These are phyloP conservation scores for Aaosphaeria pasadenensis DNA, from an alignment of 2,329 filamentous ascomycete genomes.

Conservation along the genomic window DNA sequence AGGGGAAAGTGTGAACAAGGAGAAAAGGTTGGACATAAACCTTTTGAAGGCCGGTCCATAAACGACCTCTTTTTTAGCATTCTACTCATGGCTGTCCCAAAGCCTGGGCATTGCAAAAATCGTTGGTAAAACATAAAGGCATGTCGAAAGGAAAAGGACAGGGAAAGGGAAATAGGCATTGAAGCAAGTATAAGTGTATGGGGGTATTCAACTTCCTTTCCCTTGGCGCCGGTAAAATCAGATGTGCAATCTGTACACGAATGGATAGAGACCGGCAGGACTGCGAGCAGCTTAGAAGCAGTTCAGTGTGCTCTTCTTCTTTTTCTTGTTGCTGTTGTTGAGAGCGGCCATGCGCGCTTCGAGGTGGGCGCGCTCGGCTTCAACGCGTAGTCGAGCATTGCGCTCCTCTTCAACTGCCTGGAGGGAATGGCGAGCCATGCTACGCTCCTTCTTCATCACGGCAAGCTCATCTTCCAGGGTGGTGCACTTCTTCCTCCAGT, in stretches of 20 bases:
- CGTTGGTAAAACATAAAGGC: conserved; percentile 14
- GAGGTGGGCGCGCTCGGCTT: conserved; percentile 81
- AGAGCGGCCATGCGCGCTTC: conserved; percentile 77
- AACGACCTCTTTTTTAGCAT: background rate
- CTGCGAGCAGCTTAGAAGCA: conserved; percentile 68
- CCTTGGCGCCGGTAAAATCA: conserved; percentile 14
- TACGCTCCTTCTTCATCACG: conserved; percentile 59
- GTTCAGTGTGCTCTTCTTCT: conserved; percentile 92
- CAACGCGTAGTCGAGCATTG: conserved; percentile 85
- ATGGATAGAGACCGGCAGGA: conserved; percentile 5
- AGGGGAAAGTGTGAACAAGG: background rate
- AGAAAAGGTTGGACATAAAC: background rate
- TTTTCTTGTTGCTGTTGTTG: conserved; percentile 83
- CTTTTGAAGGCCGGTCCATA: too few relatives aligned
- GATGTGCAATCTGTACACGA: conserved; percentile 12
- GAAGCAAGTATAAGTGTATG: conserved; percentile 14
- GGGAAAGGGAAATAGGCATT: conserved; percentile 6
- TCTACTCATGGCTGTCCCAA: conserved; percentile 6
- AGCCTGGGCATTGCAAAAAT: conserved; percentile 7
- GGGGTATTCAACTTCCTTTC: conserved; percentile 17
- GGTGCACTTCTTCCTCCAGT: conserved; percentile 81
- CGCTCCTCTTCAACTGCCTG: conserved; percentile 96
- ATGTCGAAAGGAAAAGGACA: conserved; percentile 13
- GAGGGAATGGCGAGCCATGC: conserved; percentile 62
- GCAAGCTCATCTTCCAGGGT: conserved; percentile 71